Evolutionary conservation across 2,329 filamentous ascomycete species (phyloP).

Genomic region (Exophiala sideris): DNA sequence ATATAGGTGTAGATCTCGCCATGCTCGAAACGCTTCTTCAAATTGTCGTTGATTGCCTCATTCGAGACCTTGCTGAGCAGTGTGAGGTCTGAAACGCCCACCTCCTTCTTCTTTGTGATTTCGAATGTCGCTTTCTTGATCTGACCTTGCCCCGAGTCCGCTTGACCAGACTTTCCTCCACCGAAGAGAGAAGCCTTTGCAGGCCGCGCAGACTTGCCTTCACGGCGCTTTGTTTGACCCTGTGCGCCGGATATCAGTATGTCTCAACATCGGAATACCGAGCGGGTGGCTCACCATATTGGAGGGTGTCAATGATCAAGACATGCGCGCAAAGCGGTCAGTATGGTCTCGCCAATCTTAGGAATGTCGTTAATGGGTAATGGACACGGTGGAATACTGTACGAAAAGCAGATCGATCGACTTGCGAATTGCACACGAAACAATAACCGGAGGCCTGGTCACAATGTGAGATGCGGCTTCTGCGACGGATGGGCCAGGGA

Average conservation of each 20-base stretch:
- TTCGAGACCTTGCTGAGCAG: slow-evolving; percentile 98
- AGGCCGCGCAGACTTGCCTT: slow-evolving; percentile 29
- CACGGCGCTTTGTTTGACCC: slow-evolving; percentile 32
- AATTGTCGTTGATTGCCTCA: slow-evolving; percentile 97
- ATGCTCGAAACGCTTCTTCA: slow-evolving; percentile 97
- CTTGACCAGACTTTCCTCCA: slow-evolving; percentile 28
- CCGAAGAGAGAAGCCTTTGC: slow-evolving; percentile 29
- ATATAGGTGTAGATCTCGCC: slow-evolving; percentile 99
- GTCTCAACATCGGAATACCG: slow-evolving; percentile 1
- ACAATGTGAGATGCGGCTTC: slow-evolving; percentile 7
- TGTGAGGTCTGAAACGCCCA: slow-evolving; percentile 95
- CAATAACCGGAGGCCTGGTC: slow-evolving; percentile 7
- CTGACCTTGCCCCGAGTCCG: slow-evolving; percentile 55
- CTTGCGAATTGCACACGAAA: slow-evolving; percentile 1
- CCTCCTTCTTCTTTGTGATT: slow-evolving; percentile 97
- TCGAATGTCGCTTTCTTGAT: slow-evolving; percentile 97
- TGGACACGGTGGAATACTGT: not conserved
- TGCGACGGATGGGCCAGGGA: not conserved
- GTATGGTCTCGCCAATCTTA: no score
- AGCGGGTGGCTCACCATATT: slow-evolving; percentile 16
- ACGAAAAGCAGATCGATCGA: not conserved
- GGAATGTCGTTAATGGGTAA: no score
- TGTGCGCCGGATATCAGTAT: slow-evolving; percentile 12
- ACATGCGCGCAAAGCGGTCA: slow-evolving; percentile 14
- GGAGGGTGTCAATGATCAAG: slow-evolving; percentile 10